Evolutionary conservation across 2,329 filamentous ascomycete species (phyloP).

Genomic region (Pestalotiopsis sp.): DNA sequence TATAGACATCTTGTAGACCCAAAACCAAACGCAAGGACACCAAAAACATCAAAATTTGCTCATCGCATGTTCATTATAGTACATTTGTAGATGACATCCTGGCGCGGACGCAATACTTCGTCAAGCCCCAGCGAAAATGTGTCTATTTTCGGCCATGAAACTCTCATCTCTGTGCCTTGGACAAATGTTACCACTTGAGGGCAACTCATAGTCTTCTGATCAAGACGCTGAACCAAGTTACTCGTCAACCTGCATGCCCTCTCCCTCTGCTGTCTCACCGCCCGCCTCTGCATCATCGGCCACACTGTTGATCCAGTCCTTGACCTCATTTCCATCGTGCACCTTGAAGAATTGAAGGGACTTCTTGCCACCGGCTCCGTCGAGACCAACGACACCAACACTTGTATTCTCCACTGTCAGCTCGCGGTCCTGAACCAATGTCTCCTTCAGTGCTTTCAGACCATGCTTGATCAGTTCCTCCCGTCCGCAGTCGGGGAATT

Average conservation of each 20-base stretch:
- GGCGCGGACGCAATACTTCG: conserved; percentile 14
- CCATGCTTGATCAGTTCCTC: conserved; percentile 93
- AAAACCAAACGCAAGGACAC: background rate
- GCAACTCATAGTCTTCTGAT: conserved; percentile 28
- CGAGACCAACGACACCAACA: conserved; percentile 77
- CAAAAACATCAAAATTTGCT: background rate
- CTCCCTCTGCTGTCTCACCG: conserved; percentile 38
- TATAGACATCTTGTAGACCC: conserved; percentile 19
- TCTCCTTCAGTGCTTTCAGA: conserved; percentile 90
- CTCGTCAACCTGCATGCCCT: conserved; percentile 44
- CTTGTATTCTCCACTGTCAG: conserved; percentile 96
- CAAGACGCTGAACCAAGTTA: conserved; percentile 16
- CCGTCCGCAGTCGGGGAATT: conserved; percentile 73
- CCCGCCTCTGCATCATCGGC: conserved; percentile 55
- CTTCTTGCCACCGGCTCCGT: conserved; percentile 49
- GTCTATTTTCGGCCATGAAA: conserved; percentile 12
- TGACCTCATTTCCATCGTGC: conserved; percentile 86
- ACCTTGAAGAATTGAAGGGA: conserved; percentile 81
- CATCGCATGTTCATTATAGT: conserved; percentile 10
- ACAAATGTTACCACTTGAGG: background rate
- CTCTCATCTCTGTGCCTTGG: background rate
- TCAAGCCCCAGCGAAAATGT: conserved; percentile 6
- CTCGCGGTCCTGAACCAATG: conserved; percentile 94
- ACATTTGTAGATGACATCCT: conserved; percentile 12
- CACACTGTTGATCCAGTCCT: conserved; percentile 80